phyloP scores from a whole-genome alignment of 2,329 filamentous ascomycete species.

The Colletotrichum musicola region DNA sequence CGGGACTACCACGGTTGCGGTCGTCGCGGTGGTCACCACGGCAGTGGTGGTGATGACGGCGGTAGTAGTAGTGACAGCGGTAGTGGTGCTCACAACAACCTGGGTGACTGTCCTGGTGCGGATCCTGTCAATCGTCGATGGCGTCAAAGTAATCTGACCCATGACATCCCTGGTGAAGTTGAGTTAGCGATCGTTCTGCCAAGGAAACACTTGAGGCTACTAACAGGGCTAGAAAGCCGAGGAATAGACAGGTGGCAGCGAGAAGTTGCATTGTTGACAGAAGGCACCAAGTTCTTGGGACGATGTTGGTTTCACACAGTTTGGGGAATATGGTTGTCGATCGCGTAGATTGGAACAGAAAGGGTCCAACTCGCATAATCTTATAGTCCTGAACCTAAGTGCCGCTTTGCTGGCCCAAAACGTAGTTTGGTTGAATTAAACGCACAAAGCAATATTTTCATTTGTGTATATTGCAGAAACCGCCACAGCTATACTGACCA shows the following conservation, averaged over 20 bases:
- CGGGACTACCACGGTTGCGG: conserved; percentile 1
- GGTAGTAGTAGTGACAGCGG: neutral
- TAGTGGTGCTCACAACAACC: neutral
- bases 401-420: neutral
- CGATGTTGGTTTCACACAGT: neutral
- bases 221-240: neutral
- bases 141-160: conserved; percentile 26
- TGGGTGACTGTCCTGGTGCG: conserved; percentile 13
- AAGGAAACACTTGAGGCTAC: neutral
- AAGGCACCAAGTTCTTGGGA: neutral
- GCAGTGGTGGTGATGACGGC: neutral
- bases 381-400: no score
- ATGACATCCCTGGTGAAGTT: neutral
- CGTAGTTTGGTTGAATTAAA: no score
- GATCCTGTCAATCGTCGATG: conserved; percentile 22
- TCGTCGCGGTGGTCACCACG: neutral
- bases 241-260: neutral
- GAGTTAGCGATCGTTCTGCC: neutral
- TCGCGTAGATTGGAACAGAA: neutral
- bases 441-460: no score
- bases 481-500: no score
- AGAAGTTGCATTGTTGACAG: neutral
- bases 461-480: no score
- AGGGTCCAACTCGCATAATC: no score
- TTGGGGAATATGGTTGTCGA: neutral